Base-by-base conservation (phyloP, 257 asterid genomes). In the Handroanthus guayacan region DNA sequence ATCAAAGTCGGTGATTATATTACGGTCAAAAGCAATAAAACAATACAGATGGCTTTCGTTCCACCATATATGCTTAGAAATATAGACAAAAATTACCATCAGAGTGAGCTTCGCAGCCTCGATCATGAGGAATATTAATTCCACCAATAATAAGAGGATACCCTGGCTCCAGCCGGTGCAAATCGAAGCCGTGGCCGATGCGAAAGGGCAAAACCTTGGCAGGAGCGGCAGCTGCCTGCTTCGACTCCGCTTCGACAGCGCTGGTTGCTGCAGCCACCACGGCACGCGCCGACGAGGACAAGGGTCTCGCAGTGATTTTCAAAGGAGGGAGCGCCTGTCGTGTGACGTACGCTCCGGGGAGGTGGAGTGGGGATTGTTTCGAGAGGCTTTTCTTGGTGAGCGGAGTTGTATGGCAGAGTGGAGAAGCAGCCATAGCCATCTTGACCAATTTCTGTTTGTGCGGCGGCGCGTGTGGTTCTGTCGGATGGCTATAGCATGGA, bases 71-170 rank as follows among this genome's bases (percentile, higher is more conserved):
- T 41, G 12, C 16, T 56, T 11, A 70, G 18, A 1, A 48, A 39
- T 39, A 41, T 54, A 71, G 31, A 37, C 7, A 25, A 68, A 31
- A 13, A 57, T 45, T 84, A 92, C 97, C 96, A 58, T 92, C 97
- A 20, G 96, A 90, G 80, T 90, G 97, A 87, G 96, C 96, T 79
- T 90, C 96, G 67, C 97, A 92, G 68, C 94, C 97, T 65, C 88
- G 84, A 41, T 92, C 92, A n/a, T 92, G 97, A 55, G 97, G 94
- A 62, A 92, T 90, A 78, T 76, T 67, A 63, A 92, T 75, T 2
- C 96, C 97, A 31, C 97, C 96, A 72, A 91, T 89, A 44, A 91
- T 91, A 54, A 91, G 89, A 20, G 97, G 97, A 71, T 89, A 91
- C 0, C 96, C 97, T 0, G 96, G 94, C 74, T 91, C 97, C 82